Conservation (phyloP, 2,329 filamentous ascomycete species). For the Ilyonectria mors-panacis region DNA sequence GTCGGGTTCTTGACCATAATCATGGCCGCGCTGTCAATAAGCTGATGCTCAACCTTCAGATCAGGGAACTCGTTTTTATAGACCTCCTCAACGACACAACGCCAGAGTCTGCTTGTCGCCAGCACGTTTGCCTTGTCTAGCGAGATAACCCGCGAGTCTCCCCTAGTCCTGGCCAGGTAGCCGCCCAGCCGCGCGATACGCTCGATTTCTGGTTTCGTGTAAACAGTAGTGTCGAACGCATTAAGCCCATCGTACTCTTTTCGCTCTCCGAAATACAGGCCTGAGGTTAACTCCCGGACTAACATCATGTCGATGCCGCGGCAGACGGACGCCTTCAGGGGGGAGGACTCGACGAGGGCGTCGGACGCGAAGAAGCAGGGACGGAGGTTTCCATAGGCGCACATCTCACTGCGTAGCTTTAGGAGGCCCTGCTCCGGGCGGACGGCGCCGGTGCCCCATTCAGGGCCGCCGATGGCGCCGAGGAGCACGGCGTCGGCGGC, state of each 20-base stretch:
- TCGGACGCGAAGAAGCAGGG: slow-evolving; percentile 95
- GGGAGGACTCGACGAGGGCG: slow-evolving; percentile 84
- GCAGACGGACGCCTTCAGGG: slow-evolving; percentile 87
- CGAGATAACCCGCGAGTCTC: slow-evolving; percentile 80
- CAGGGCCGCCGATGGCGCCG: slow-evolving; percentile 89
- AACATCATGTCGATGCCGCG: slow-evolving; percentile 90
- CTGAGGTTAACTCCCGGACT: slow-evolving; percentile 89
- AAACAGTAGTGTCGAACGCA: slow-evolving; percentile 88
- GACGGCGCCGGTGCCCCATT: slow-evolving; percentile 92
- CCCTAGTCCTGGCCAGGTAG: slow-evolving; percentile 80
- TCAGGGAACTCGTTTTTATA: slow-evolving; percentile 91
- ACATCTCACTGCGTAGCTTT: slow-evolving; percentile 89
- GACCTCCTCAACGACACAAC: slow-evolving; percentile 84
- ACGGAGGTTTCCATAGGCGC: slow-evolving; percentile 91
- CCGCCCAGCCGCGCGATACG: slow-evolving; percentile 85
- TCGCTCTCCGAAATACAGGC: slow-evolving; percentile 93
- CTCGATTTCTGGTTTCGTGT: slow-evolving; percentile 87
- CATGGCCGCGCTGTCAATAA: slow-evolving; percentile 95
- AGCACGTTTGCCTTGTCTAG: slow-evolving; percentile 96
- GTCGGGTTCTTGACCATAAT: slow-evolving; percentile 93
- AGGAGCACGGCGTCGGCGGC: slow-evolving; percentile 88
- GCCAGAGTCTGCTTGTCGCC: slow-evolving; percentile 87
- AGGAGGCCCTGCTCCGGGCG: slow-evolving; percentile 93
- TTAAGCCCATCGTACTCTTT: slow-evolving; percentile 81
- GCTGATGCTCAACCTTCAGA: slow-evolving; percentile 84